Evolutionary conservation across 306 rosid species (phyloP), one percentile per base, ranked within the genome.

Genomic region (Abrus precatorius): DNA sequence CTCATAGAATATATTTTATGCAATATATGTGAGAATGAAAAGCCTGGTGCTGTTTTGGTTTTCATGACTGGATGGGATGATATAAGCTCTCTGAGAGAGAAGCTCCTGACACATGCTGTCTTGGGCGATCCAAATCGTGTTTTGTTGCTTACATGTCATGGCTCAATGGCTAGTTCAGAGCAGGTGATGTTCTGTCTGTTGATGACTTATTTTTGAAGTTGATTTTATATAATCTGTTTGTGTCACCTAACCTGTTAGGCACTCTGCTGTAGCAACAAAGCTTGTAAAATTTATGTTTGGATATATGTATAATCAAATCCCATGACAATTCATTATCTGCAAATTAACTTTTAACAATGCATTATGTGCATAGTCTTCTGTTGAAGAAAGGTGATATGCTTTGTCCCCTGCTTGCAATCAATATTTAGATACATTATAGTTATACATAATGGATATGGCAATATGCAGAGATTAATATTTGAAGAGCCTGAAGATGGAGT

Each of bases 51-150:
- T 50, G 82, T 96, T 82, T 88, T 96, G 77, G 93, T 96, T 86
- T 96, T 96, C 86, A 89, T 96, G 99, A 96, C 99, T 59, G 99
- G 99, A 71, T 96, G 99, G 97, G 99, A 96, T 85, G 99, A 93
- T 79, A 93, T 96, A 77, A 90, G 80, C 79, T 90, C 92, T 82
- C 84, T 96, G 67, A 96, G 90, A 80, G 99, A 96, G 52, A 93
- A 93, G 85, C 91, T 96, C 74, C 91, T 80, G 67, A 68, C 88
- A 34, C 92, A 93, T 84, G 83, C 88, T 66, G 60, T 90, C 54
- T 88, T 96, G 77, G 99, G 99, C 29, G 97, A 96, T 82, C 75
- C 92, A 44, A 82, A 75, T 61, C 85, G 67, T 74, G 97, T 93
- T 81, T 81, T 90, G 90, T 86, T 96, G 90, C 90, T 96, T 20